Evolutionary conservation across 345 rosid genomes (phyloP).

Genomic region (Lenwebbia sp.): DNA sequence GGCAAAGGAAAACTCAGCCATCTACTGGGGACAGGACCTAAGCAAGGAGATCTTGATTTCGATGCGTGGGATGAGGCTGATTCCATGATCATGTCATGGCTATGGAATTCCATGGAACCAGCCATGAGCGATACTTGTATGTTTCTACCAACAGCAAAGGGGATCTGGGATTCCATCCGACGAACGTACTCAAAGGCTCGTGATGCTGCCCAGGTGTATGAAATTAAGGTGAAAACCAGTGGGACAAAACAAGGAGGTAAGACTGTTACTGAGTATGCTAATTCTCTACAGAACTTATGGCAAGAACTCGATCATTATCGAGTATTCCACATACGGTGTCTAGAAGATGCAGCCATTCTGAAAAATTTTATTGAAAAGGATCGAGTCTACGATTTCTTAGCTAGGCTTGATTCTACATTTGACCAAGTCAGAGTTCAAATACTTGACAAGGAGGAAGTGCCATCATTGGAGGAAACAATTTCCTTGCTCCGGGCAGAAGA

Average conservation of each 20-base stretch:
- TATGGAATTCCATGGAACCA: neutral
- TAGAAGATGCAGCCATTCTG: neutral
- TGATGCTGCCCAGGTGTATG: too few relatives aligned
- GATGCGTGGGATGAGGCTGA: neutral
- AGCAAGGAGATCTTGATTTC: neutral
- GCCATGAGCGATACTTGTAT: neutral
- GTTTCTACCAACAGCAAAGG: neutral
- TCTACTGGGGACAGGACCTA: rapidly evolving
- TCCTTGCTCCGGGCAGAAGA: neutral
- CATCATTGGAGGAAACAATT: neutral
- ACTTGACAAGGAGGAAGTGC: neutral
- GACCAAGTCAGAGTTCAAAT: neutral
- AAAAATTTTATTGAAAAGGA: neutral
- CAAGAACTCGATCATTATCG: neutral
- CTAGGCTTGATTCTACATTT: neutral
- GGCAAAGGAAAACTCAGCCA: neutral
- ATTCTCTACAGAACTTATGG: too few relatives aligned
- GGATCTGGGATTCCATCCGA: neutral
- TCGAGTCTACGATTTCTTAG: neutral
- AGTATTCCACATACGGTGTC: neutral
- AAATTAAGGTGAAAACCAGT: too few relatives aligned
- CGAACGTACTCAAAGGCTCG: too few relatives aligned
- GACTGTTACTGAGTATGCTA: too few relatives aligned
- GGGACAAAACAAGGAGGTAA: too few relatives aligned
- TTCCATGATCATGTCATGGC: neutral